phyloP scores from a whole-genome alignment of 345 rosid species.

The Lumnitzera racemosa region DNA sequence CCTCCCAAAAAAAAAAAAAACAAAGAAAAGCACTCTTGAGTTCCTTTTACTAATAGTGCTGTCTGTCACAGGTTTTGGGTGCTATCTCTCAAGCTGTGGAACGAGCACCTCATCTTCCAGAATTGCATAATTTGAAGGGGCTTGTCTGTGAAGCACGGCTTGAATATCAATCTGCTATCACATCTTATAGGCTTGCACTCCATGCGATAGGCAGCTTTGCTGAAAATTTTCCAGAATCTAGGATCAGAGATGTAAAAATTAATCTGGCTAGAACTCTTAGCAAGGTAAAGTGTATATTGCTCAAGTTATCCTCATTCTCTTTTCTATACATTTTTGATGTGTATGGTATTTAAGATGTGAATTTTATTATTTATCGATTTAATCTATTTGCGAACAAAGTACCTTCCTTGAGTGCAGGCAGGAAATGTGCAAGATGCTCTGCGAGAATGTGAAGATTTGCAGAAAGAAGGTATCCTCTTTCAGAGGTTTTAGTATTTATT shows the following conservation, averaged over 20 bases:
- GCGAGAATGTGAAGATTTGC: constrained; percentile 57
- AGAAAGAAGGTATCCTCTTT: constrained; percentile 44
- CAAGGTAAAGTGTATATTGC: constrained; percentile 35
- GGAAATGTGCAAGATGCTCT: constrained; percentile 57
- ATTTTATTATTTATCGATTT: constrained; percentile 4
- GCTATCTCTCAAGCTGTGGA: constrained; percentile 88
- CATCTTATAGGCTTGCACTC: constrained; percentile 61
- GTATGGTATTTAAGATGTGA: constrained; percentile 1
- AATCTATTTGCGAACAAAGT: constrained; percentile 1
- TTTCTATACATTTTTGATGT: neutral
- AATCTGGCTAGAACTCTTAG: constrained; percentile 82
- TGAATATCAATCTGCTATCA: constrained; percentile 53
- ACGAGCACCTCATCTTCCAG: constrained; percentile 67
- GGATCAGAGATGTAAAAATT: constrained; percentile 44
- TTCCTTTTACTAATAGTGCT: constrained; percentile 2
- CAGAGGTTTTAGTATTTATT: neutral
- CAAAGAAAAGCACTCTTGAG: too few relatives aligned
- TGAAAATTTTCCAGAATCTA: constrained; percentile 29
- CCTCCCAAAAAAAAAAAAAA: too few relatives aligned
- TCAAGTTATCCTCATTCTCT: constrained; percentile 1
- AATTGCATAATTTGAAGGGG: constrained; percentile 83
- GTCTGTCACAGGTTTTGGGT: constrained; percentile 61
- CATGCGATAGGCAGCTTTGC: constrained; percentile 37
- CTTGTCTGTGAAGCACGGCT: constrained; percentile 71
- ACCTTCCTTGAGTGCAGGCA: constrained; percentile 31